Base-by-base conservation (phyloP, 768 basidiomycete genomes). In the Hygrophorus pudorinus region DNA sequence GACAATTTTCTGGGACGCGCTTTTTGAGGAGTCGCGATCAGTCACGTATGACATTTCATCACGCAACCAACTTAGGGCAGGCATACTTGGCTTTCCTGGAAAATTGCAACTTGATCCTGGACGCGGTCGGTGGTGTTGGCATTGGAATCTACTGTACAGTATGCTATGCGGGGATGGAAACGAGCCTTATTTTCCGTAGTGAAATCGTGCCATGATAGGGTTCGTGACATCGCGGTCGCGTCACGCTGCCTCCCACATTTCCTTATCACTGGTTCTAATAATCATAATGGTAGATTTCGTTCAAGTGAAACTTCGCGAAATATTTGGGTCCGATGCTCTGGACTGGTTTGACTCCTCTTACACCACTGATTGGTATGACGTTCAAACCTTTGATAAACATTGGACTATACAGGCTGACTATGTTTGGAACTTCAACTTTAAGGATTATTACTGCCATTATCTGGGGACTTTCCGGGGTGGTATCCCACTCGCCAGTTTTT, bases 351-450 rank as follows among this genome's bases (percentile, higher is more conserved):
- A 69, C 49, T 56, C 58, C 46, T 65, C 71, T 9, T 80, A 79
- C 53, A 17, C 68, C 9, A 42, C 68, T 4, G 80, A 82, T 55
- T 82, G 80, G 79, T 74, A 53, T 51, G 18, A 17, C n/a, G 8
- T 33, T 17, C 8, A 20, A 16, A 7, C 16, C 4, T 9, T 14
- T 12, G 7, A 24, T 24, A 24, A 24, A n/a, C 16, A 24, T 28
- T 39, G 37, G 31, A 35, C 30, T 14, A 35, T 34, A 17, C 34
- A 24, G 7, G 34, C 34, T 11, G 27, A n/a, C n/a, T n/a, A n/a
- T 21, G 33, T 24, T 8, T 21, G 10, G 20, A 33, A 27, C 31
- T 14, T 27, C 5, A 71, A n/a, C n/a, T n/a, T n/a, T n/a, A n/a
- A n/a, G 68, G 67, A 37, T 56, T 39, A 46, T 64, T 44, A 70